Evolutionary conservation across 208 protist species (phyloP).

Genomic region (Strigomonas culicis): DNA sequence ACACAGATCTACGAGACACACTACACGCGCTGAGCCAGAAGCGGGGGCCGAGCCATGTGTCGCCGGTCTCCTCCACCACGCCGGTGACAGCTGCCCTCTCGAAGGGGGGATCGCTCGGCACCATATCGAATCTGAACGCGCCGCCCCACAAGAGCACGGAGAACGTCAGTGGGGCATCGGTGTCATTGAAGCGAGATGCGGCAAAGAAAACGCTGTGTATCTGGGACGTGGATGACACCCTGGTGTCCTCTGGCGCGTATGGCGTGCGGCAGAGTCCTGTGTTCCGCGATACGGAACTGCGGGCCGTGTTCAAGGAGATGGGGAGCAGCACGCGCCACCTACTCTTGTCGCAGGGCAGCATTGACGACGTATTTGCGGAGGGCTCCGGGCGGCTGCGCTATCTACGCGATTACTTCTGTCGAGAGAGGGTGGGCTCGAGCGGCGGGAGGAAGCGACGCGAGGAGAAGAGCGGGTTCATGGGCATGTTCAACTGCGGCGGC

Average conservation of each 20-base stretch:
- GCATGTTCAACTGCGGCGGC: background rate
- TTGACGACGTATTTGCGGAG: conserved; percentile 75
- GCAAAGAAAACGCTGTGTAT: conserved; percentile 53
- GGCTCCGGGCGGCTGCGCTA: conserved; percentile 34
- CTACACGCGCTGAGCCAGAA: conserved; percentile 17
- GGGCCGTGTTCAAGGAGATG: conserved; percentile 35
- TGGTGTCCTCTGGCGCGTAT: conserved; percentile 50
- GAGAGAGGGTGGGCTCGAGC: background rate
- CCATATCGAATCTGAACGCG: too few relatives aligned
- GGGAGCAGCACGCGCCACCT: conserved; percentile 37
- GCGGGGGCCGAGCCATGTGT: too few relatives aligned
- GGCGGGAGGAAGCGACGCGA: conserved; percentile 17
- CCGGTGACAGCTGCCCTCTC: too few relatives aligned
- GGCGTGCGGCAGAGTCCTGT: conserved; percentile 63
- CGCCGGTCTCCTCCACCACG: too few relatives aligned
- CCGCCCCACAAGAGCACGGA: background rate
- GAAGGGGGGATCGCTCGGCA: conserved; percentile 8
- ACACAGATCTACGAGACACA: conserved; percentile 16
- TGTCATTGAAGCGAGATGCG: background rate
- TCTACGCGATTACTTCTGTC: conserved; percentile 35
- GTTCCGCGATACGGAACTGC: conserved; percentile 48
- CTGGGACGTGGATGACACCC: conserved; percentile 86
- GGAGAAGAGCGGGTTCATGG: conserved; percentile 12
- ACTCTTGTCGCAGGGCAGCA: conserved; percentile 81
- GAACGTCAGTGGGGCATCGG: background rate